phyloP scores from a whole-genome alignment of 768 basidiomycete genomes.

The Mycena polygramma region DNA sequence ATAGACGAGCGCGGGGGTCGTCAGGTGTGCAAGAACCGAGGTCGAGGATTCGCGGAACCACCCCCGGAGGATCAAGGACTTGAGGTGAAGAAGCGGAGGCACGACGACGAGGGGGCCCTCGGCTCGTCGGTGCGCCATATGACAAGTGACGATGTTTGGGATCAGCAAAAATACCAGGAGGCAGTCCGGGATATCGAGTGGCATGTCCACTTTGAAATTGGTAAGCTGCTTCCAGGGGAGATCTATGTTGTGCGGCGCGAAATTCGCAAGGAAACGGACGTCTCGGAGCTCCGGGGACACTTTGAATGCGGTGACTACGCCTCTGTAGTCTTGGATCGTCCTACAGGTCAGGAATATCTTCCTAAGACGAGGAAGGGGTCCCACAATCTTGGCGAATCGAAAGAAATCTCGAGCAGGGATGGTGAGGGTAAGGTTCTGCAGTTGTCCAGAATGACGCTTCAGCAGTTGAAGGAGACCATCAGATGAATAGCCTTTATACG shows the following conservation, averaged over 20 bases:
- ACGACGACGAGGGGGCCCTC: background rate
- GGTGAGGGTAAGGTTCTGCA: conserved; percentile 20
- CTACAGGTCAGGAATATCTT: background rate
- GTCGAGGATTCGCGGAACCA: background rate
- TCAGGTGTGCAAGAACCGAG: conserved; percentile 6
- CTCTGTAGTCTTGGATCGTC: background rate
- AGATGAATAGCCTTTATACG: conserved; percentile 11
- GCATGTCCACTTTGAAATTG: background rate
- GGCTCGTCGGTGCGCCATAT: background rate
- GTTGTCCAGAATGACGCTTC: conserved; percentile 11
- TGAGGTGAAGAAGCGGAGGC: conserved; percentile 18
- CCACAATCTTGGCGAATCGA: conserved; percentile 1
- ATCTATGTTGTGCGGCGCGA: background rate
- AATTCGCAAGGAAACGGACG: background rate
- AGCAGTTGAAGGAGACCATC: background rate
- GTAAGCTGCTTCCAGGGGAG: conserved; percentile 23
- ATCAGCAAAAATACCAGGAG: conserved; percentile 1
- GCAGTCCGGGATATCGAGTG: background rate
- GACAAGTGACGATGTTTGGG: conserved; percentile 8
- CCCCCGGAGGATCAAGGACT: background rate
- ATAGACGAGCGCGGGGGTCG: conserved; percentile 16
- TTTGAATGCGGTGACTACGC: background rate
- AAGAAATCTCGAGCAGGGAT: background rate
- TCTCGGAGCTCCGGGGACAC: conserved; percentile 5
- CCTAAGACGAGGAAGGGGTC: conserved; percentile 4